A percentile compares a stretch with the other conserved stretches of the same genome.
Conservation (phyloP, 495 filamentous ascomycete genomes). For the Neurospora terricola region DNA sequence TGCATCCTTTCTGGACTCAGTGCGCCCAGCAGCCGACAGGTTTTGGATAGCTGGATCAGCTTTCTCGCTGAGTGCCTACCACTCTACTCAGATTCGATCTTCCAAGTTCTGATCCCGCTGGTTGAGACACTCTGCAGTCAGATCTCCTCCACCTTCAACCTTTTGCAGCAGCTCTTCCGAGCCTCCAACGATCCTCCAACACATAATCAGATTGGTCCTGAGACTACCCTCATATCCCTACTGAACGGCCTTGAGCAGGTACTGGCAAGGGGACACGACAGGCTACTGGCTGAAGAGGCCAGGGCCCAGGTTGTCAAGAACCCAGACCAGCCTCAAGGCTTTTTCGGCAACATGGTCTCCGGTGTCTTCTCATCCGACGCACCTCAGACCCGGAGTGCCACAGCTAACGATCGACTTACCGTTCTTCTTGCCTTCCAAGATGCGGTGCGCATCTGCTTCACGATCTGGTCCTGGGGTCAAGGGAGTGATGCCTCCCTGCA, state of each 20-base stretch:
- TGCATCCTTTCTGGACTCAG: conserved; percentile 77
- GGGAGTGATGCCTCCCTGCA: conserved; percentile 43
- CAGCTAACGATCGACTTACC: conserved; percentile 87
- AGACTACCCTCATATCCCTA: conserved; percentile 63
- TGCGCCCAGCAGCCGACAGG: conserved; percentile 58
- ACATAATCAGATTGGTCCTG: conserved; percentile 36
- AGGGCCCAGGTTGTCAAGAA: conserved; percentile 58
- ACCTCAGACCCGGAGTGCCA: conserved; percentile 59
- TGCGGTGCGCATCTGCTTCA: conserved; percentile 80
- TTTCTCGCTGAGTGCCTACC: conserved; percentile 81
- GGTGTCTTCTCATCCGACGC: conserved; percentile 79
- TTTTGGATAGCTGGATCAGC: conserved; percentile 82
- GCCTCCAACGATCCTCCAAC: conserved; percentile 22
- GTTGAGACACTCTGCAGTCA: conserved; percentile 81
- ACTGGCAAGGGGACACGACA: conserved; percentile 79
- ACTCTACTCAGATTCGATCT: conserved; percentile 70
- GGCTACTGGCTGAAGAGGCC: conserved; percentile 64
- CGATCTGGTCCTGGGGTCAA: conserved; percentile 89
- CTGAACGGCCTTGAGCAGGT: conserved; percentile 85
- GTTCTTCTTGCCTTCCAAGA: conserved; percentile 97
- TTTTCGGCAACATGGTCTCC: conserved; percentile 95
- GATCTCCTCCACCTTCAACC: conserved; percentile 57
- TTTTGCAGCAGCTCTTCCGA: conserved; percentile 48
- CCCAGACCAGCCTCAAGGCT: conserved; percentile 78
- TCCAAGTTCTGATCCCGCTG: conserved; percentile 80